A percentile compares a stretch with the other conserved stretches of the same genome.
Evolutionary conservation across 257 asterid genomes (phyloP).

Genomic region (Solanum habrochaites): DNA sequence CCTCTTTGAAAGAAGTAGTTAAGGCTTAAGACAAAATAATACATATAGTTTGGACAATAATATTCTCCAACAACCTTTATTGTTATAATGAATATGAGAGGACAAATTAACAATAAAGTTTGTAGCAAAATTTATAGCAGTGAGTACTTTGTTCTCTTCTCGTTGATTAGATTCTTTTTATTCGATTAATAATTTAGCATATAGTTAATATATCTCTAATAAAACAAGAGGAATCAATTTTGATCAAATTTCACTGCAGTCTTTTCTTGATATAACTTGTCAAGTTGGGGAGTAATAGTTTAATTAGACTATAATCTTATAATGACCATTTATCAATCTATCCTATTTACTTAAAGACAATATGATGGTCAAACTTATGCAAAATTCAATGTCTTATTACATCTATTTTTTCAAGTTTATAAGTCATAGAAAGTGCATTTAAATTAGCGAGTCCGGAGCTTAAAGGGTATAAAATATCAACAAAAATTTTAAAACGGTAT

Average conservation of each 20-base stretch:
- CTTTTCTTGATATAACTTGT: conserved; percentile 13
- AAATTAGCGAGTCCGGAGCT: no score
- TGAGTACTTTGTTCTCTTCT: not conserved
- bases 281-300: not conserved
- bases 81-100: not conserved
- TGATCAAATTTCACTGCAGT: conserved; percentile 28
- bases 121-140: not conserved
- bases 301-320: not conserved
- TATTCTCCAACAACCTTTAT: not conserved
- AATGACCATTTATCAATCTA: not conserved
- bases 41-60: not conserved
- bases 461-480: no score
- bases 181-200: not conserved
- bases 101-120: not conserved
- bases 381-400: not conserved
- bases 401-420: not conserved
- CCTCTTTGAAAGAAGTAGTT: not conserved
- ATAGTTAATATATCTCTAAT: not conserved
- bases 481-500: no score
- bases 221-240: not conserved
- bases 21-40: not conserved
- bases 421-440: not conserved
- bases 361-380: not conserved
- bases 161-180: not conserved
- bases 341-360: not conserved